These are phyloP conservation scores for Ceratocystis papillata DNA, from an alignment of 2,329 filamentous ascomycete species.

Conservation along the genomic window DNA sequence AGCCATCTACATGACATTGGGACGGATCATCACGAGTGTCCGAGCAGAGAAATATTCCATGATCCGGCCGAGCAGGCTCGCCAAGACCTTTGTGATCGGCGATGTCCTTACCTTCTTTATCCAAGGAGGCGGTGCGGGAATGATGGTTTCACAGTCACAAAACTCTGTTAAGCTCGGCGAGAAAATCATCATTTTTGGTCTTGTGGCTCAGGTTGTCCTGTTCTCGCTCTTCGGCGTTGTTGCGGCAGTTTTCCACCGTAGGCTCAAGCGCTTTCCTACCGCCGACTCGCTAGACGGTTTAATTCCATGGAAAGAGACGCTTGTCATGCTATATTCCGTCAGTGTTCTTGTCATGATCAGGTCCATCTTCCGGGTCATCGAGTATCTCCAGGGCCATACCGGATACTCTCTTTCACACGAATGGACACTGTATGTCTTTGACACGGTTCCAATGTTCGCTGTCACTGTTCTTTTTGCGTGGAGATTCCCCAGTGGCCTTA, in stretches of 20 bases:
- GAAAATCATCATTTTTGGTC: slow-evolving; percentile 41
- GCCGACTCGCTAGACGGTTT: slow-evolving; percentile 21
- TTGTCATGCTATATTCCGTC: slow-evolving; percentile 30
- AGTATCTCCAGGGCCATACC: slow-evolving; percentile 37
- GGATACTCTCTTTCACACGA: slow-evolving; percentile 37
- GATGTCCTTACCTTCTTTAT: slow-evolving; percentile 44
- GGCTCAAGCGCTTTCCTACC: slow-evolving; percentile 26
- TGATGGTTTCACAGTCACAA: slow-evolving; percentile 26
- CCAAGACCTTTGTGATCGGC: slow-evolving; percentile 44
- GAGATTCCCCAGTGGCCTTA: not conserved
- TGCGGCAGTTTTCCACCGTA: slow-evolving; percentile 36
- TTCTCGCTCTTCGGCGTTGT: slow-evolving; percentile 44
- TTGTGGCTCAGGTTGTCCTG: slow-evolving; percentile 44
- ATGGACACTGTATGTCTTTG: slow-evolving; percentile 37
- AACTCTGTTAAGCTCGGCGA: slow-evolving; percentile 30
- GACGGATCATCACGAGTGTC: slow-evolving; percentile 35
- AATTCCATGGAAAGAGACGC: slow-evolving; percentile 30
- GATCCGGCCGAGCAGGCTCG: slow-evolving; percentile 36
- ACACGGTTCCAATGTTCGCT: slow-evolving; percentile 33
- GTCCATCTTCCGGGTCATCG: slow-evolving; percentile 38
- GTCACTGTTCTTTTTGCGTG: slow-evolving; percentile 14
- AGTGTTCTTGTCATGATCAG: slow-evolving; percentile 37
- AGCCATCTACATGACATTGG: slow-evolving; percentile 42
- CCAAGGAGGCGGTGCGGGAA: slow-evolving; percentile 38
- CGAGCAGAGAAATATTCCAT: slow-evolving; percentile 32